Conservation (phyloP, 805 yeast genomes). For the Starmerella apis region DNA sequence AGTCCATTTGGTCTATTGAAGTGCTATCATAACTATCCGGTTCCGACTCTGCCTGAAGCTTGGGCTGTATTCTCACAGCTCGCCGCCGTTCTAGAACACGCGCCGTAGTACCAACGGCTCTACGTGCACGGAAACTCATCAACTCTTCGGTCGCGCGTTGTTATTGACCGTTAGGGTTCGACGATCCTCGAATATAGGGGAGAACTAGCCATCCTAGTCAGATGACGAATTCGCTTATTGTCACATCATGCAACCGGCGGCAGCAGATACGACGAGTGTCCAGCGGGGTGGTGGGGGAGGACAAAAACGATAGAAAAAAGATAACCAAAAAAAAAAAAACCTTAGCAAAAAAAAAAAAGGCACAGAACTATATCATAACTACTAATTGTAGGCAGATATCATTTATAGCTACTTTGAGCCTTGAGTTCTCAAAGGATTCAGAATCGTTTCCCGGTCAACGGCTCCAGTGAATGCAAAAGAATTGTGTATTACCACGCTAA, state of each 20-base stretch:
- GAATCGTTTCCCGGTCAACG: too few species aligned
- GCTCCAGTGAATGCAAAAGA: too few species aligned
- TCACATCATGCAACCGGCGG: neutral
- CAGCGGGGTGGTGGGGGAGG: too few species aligned
- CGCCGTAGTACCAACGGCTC: neutral
- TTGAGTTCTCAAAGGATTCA: too few species aligned
- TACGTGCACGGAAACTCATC: neutral
- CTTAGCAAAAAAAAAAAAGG: too few species aligned
- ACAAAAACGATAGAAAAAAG: too few species aligned
- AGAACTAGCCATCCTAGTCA: neutral
- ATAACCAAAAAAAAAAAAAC: too few species aligned
- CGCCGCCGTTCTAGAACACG: constrained; percentile 5
- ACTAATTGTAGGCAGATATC: too few species aligned
- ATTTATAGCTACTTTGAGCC: too few species aligned
- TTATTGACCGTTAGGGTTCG: neutral
- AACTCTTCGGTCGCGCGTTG: neutral
- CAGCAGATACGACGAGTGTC: neutral
- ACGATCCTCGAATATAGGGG: neutral
- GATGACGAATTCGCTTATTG: too few species aligned
- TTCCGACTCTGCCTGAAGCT: neutral
- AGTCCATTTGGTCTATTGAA: neutral
- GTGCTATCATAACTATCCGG: neutral
- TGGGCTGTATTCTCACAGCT: neutral
- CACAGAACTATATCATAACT: too few species aligned
- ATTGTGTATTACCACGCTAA: too few species aligned